Evolutionary conservation across 768 basidiomycete genomes (phyloP).

Genomic region (Pholiota conissans): DNA sequence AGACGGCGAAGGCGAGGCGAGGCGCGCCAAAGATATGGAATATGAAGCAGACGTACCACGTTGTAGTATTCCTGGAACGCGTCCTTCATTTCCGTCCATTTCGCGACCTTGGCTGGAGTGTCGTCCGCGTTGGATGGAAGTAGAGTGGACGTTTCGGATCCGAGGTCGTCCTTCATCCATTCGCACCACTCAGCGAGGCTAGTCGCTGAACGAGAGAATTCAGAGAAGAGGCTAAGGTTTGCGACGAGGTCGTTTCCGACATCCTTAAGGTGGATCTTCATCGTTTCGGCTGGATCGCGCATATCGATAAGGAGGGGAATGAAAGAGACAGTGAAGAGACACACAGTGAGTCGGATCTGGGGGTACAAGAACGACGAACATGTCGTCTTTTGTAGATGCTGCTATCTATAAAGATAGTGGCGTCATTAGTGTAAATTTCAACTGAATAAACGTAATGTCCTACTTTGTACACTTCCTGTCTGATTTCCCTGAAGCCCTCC

Average conservation of each 20-base stretch:
- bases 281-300: slow-evolving; percentile 27
- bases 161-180: slow-evolving; percentile 28
- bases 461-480: slow-evolving; percentile 40
- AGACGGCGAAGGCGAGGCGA: not conserved
- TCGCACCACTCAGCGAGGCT: slow-evolving; percentile 33
- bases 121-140: slow-evolving; percentile 8
- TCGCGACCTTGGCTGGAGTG: slow-evolving; percentile 8
- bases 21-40: too few species aligned
- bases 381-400: slow-evolving; percentile 36
- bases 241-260: slow-evolving; percentile 38
- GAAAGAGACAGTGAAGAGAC: slow-evolving; percentile 7
- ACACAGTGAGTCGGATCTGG: slow-evolving; percentile 35
- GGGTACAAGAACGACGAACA: slow-evolving; percentile 30
- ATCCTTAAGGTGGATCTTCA: slow-evolving; percentile 35
- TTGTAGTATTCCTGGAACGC: slow-evolving; percentile 29
- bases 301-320: too few species aligned
- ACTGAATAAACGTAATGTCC: not conserved
- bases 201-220: slow-evolving; percentile 27
- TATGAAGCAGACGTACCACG: slow-evolving; percentile 18
- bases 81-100: slow-evolving; percentile 24
- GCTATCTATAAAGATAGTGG: slow-evolving; percentile 29
- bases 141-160: slow-evolving; percentile 13
- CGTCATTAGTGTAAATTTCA: not conserved
- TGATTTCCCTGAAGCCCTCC: slow-evolving; percentile 29
- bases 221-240: slow-evolving; percentile 34